phyloP scores from a whole-genome alignment of 2,329 filamentous ascomycete species.

The Aspergillus sclerotialis region DNA sequence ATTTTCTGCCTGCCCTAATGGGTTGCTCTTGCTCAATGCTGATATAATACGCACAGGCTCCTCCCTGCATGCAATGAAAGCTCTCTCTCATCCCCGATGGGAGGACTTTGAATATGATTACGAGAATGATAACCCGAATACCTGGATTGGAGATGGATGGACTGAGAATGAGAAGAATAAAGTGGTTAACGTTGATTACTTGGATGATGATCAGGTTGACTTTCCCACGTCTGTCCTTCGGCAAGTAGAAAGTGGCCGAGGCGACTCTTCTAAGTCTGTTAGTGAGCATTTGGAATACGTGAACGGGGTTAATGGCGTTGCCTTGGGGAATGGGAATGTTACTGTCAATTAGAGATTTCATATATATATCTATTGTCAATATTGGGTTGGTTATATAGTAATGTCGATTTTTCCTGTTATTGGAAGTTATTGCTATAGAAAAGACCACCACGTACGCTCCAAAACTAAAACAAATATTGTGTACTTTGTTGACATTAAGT shows the following conservation, averaged over 20 bases:
- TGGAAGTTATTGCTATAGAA: too few relatives aligned
- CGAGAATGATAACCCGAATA: constrained; percentile 22
- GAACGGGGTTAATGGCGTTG: neutral
- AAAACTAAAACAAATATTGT: too few relatives aligned
- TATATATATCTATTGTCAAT: neutral
- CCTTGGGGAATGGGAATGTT: neutral
- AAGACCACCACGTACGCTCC: too few relatives aligned
- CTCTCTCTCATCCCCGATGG: constrained; percentile 28
- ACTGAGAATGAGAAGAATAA: constrained; percentile 25
- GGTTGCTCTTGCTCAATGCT: constrained; percentile 3
- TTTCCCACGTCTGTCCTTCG: constrained; percentile 16
- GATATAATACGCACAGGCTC: constrained; percentile 17
- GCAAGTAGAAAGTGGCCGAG: neutral
- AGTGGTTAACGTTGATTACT: constrained; percentile 25
- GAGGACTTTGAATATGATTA: constrained; percentile 34
- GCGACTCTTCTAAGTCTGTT: too few relatives aligned
- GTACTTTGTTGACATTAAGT: too few relatives aligned
- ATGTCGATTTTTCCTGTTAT: too few relatives aligned
- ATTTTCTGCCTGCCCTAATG: too few relatives aligned
- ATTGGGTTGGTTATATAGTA: neutral
- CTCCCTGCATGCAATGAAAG: constrained; percentile 31
- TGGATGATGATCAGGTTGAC: constrained; percentile 30
- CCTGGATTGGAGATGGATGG: constrained; percentile 31
- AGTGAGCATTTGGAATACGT: too few relatives aligned
- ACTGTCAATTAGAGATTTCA: neutral